Evolutionary conservation across 805 yeast species (phyloP).

Genomic region (Wickerhamomyces bovis): DNA sequence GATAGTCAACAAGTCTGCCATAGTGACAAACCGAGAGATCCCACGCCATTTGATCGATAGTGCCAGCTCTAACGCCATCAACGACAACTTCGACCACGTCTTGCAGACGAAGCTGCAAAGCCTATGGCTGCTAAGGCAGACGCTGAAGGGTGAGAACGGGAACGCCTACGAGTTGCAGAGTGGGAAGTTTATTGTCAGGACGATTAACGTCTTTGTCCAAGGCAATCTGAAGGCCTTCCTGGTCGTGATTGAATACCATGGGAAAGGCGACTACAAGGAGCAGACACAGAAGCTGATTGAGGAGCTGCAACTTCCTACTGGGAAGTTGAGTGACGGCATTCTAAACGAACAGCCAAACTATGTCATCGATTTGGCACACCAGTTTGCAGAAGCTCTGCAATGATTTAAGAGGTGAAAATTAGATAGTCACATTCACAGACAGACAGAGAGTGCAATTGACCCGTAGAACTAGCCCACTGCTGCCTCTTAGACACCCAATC

Average conservation of each 20-base stretch:
- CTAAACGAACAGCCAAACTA: constrained; percentile 20
- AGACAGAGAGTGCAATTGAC: background rate
- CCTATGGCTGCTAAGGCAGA: constrained; percentile 63
- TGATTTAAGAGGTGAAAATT: background rate
- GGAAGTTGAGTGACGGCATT: constrained; percentile 29
- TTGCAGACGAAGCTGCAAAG: constrained; percentile 54
- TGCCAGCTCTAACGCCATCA: constrained; percentile 48
- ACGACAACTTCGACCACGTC: constrained; percentile 51
- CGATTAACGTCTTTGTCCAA: constrained; percentile 66
- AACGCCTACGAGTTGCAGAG: constrained; percentile 47
- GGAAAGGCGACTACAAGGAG: constrained; percentile 4
- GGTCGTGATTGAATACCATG: constrained; percentile 38
- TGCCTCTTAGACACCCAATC: background rate
- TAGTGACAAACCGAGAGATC: constrained; percentile 20
- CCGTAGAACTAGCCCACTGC: background rate
- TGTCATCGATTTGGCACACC: constrained; percentile 10
- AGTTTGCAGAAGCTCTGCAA: constrained; percentile 4
- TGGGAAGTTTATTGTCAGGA: constrained; percentile 38
- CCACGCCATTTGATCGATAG: constrained; percentile 30
- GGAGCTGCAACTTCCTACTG: constrained; percentile 35
- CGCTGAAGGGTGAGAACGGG: constrained; percentile 70
- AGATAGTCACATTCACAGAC: background rate
- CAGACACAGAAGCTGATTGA: constrained; percentile 21
- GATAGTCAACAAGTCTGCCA: constrained; percentile 20
- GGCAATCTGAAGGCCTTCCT: constrained; percentile 68